A percentile compares a stretch with the other conserved stretches of the same genome.
These are phyloP conservation scores for Wallacemonas collosoma DNA, from an alignment of 208 protist species.

Conservation along the genomic window DNA sequence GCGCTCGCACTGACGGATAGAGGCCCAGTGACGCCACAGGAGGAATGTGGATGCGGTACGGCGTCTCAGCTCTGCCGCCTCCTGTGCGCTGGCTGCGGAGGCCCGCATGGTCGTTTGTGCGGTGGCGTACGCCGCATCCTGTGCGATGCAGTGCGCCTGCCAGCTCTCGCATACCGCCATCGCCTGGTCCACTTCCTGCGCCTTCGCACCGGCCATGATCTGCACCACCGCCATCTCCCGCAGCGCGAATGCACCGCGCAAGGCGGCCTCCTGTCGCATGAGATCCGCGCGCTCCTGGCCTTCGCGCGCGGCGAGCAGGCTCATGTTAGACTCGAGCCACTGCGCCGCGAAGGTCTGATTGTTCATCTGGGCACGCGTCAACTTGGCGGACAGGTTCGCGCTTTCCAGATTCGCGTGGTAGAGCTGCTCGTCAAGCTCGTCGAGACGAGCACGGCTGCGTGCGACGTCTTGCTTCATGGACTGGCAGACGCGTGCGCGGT, in stretches of 20 bases:
- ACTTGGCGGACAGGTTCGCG: constrained; percentile 2
- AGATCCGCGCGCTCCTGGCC: constrained; percentile 15
- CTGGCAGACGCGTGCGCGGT: constrained; percentile 15
- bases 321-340: background rate
- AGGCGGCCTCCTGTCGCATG: constrained; percentile 20
- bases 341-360: background rate
- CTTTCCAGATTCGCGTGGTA: background rate
- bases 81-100: background rate
- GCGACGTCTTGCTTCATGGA: constrained; percentile 19
- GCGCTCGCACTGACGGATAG: background rate
- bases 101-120: background rate
- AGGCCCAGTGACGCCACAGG: background rate
- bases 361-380: background rate
- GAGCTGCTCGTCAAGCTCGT: constrained; percentile 6
- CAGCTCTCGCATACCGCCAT: constrained; percentile 31
- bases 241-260: constrained; percentile 22
- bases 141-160: constrained; percentile 27
- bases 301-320: constrained; percentile 8
- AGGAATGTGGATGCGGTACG: background rate
- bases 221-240: constrained; percentile 23
- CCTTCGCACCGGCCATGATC: constrained; percentile 17
- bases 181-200: constrained; percentile 24
- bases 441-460: background rate
- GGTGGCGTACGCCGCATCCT: background rate
- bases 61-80: constrained; percentile 5